Evolutionary conservation across 148 eudicot genomes (phyloP).

Genomic region (Silene latifolia): DNA sequence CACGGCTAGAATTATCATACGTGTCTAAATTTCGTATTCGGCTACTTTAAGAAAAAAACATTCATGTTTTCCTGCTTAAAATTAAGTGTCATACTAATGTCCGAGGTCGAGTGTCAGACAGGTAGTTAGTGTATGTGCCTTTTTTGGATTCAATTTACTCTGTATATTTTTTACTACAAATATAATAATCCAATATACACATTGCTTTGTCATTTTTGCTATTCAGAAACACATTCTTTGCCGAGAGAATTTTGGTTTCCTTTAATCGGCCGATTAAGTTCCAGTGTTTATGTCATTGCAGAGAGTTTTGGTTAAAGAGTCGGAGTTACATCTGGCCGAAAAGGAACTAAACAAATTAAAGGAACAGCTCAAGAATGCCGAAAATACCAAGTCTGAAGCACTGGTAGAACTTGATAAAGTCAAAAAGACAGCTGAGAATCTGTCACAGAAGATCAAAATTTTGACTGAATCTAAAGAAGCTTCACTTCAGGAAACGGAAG

Average conservation of each 20-base stretch:
- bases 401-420: slow-evolving; percentile 71
- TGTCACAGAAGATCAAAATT: slow-evolving; percentile 49
- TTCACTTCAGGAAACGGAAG: slow-evolving; percentile 54
- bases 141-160: too few relatives aligned
- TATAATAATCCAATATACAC: too few relatives aligned
- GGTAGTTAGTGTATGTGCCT: too few relatives aligned
- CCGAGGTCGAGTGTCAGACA: too few relatives aligned
- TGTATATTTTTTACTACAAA: too few relatives aligned
- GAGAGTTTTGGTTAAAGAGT: slow-evolving; percentile 76
- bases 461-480: slow-evolving; percentile 57
- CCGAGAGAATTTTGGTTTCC: not conserved
- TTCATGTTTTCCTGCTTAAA: too few relatives aligned
- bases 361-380: slow-evolving; percentile 71
- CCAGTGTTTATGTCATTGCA: slow-evolving; percentile 29
- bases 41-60: too few relatives aligned
- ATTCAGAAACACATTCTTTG: not conserved
- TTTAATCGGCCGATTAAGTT: not conserved
- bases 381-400: slow-evolving; percentile 71
- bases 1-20: too few relatives aligned
- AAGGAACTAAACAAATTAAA: slow-evolving; percentile 78
- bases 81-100: too few relatives aligned
- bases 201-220: too few relatives aligned
- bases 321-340: slow-evolving; percentile 67
- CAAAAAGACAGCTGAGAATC: slow-evolving; percentile 52
- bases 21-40: too few relatives aligned